Percentiles rank a stretch among this genome's conserved stretches.
Evolutionary conservation across 176 grass and related monocot genomes (phyloP).

Genomic region (Eleusine coracana): DNA sequence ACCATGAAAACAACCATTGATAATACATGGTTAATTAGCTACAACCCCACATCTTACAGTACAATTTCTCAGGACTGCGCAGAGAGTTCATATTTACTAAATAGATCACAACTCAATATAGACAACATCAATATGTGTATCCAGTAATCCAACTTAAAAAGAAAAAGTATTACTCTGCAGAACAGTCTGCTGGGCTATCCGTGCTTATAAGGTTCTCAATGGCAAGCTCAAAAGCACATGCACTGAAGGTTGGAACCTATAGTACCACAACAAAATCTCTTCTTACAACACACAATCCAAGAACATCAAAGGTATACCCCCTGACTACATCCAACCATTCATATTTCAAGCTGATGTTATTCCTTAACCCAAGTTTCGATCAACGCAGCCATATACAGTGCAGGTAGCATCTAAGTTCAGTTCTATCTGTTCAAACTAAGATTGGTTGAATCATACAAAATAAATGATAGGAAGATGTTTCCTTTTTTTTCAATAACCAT

Average conservation of each 20-base stretch:
- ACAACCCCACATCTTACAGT: neutral
- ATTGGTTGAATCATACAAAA: neutral
- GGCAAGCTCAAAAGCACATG: neutral
- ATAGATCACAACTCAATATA: neutral
- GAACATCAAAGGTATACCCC: neutral
- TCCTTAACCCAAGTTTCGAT: neutral
- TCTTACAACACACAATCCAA: neutral
- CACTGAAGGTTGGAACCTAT: neutral
- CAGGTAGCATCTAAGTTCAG: neutral
- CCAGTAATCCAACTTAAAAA: neutral
- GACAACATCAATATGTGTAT: neutral
- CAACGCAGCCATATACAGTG: neutral
- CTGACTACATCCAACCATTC: neutral
- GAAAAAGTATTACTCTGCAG: neutral
- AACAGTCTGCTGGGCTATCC: neutral
- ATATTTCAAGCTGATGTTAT: neutral
- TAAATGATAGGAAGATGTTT: neutral
- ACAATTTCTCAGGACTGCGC: neutral
- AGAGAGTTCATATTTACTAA: constrained; percentile 7
- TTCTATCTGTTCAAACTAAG: neutral
- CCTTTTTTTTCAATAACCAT: neutral
- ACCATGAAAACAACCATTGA: neutral
- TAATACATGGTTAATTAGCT: constrained; percentile 6
- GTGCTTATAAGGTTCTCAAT: constrained; percentile 8
- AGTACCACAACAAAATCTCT: neutral